Percentiles rank a stretch among this genome's conserved stretches.
Evolutionary conservation across 306 rosid genomes (phyloP).

Genomic region (Pyrus betulifolia): DNA sequence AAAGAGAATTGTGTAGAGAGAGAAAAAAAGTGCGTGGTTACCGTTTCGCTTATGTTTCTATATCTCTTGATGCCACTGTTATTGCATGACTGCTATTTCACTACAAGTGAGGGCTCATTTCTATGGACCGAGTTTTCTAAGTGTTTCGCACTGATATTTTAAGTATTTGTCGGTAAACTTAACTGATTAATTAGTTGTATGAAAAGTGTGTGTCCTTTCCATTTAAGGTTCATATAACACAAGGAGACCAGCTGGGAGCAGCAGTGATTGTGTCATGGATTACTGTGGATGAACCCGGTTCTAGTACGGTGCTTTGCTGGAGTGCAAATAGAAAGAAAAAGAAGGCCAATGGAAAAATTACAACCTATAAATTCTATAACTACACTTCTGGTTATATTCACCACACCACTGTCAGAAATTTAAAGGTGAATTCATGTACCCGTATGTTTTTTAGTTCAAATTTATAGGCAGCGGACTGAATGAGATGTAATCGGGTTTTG

Average conservation of each 20-base stretch:
- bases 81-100: no score
- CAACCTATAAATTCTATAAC: conserved; percentile 41
- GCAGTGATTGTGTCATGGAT: conserved; percentile 63
- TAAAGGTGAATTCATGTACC: conserved; percentile 14
- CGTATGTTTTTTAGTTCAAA: neutral
- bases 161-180: no score
- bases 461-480: neutral
- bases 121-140: no score
- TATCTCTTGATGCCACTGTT: no score
- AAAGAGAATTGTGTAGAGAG: no score
- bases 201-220: conserved; percentile 1
- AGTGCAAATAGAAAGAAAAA: conserved; percentile 13
- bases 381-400: conserved; percentile 67
- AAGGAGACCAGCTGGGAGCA: conserved; percentile 59
- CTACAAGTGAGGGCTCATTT: no score
- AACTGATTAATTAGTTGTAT: neutral
- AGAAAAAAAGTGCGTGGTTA: no score
- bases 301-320: conserved; percentile 47
- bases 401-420: conserved; percentile 31
- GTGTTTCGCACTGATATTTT: no score
- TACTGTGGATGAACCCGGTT: conserved; percentile 46
- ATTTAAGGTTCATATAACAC: conserved; percentile 63
- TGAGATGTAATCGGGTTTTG: neutral
- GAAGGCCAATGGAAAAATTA: conserved; percentile 26
- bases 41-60: no score